Conservation (phyloP, 2,329 filamentous ascomycete species). For the Cladosporium sp. region DNA sequence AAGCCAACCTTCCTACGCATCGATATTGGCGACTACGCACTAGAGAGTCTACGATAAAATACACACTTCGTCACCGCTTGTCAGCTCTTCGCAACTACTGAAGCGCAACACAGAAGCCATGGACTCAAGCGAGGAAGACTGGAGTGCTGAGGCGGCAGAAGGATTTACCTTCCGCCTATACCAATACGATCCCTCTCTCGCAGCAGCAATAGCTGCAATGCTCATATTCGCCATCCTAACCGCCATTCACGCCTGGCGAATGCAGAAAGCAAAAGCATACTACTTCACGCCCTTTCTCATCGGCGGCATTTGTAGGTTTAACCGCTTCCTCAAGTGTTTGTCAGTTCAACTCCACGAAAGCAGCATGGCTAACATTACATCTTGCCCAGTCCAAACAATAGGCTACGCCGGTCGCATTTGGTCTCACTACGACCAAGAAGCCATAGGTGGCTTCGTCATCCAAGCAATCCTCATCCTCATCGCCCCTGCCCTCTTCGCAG, state of each 20-base stretch:
- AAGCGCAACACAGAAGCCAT: not conserved
- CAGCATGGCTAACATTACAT: constrained; percentile 20
- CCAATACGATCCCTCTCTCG: constrained; percentile 43
- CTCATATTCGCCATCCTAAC: constrained; percentile 45
- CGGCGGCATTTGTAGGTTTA: constrained; percentile 45
- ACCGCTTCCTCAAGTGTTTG: no score
- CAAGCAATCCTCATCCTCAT: constrained; percentile 43
- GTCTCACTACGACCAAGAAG: constrained; percentile 22
- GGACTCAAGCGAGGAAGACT: not conserved
- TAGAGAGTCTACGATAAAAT: no score
- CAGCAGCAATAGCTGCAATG: constrained; percentile 44
- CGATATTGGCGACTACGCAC: no score
- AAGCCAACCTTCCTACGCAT: no score
- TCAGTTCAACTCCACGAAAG: not conserved
- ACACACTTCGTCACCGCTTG: no score
- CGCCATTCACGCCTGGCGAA: constrained; percentile 37
- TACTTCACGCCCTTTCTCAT: constrained; percentile 47
- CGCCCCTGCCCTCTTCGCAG: constrained; percentile 46
- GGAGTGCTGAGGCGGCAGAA: not conserved
- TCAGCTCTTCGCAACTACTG: not conserved
- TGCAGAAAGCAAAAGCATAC: constrained; percentile 43
- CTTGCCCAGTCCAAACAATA: constrained; percentile 39
- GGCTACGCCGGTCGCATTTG: constrained; percentile 38
- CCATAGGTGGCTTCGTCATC: constrained; percentile 37
- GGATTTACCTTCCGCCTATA: constrained; percentile 5